Evolutionary conservation across 176 grass and related monocot species (phyloP).

Genomic region (Rhynchospora tenuis): DNA sequence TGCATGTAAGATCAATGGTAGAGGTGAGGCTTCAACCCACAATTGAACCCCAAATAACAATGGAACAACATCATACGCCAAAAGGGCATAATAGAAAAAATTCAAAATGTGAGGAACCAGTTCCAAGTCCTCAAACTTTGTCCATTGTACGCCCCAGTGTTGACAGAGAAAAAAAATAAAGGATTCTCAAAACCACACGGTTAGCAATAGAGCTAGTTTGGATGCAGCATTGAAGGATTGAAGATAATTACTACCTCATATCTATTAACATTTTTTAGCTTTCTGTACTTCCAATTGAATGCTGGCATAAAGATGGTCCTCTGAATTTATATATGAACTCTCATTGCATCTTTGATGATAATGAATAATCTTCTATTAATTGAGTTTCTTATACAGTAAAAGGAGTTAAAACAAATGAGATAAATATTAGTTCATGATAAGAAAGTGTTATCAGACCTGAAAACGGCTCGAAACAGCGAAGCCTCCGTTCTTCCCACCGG

Average conservation of each 20-base stretch:
- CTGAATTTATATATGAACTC: background rate
- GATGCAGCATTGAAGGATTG: background rate
- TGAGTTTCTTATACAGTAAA: too few relatives aligned
- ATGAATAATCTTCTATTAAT: background rate
- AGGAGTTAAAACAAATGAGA: too few relatives aligned
- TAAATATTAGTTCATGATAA: background rate
- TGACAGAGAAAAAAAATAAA: background rate
- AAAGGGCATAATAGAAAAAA: background rate
- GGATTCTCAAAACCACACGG: background rate
- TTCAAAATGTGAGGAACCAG: background rate
- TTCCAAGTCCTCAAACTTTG: too few relatives aligned
- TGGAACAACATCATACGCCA: background rate
- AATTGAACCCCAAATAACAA: background rate
- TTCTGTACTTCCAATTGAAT: background rate
- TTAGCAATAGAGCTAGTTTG: background rate
- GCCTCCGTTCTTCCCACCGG: conserved; percentile 85
- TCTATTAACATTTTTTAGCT: background rate
- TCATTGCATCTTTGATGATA: background rate
- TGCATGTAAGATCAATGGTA: background rate
- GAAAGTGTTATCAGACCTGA: conserved; percentile 29
- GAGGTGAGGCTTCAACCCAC: background rate
- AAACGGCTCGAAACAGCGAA: conserved; percentile 96
- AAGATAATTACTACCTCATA: too few relatives aligned
- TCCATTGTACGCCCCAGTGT: too few relatives aligned
- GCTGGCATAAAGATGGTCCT: background rate